A percentile compares a stretch with the other conserved stretches of the same genome.
phyloP scores from a whole-genome alignment of 257 asterid species.

The Rauvolfia tetraphylla region DNA sequence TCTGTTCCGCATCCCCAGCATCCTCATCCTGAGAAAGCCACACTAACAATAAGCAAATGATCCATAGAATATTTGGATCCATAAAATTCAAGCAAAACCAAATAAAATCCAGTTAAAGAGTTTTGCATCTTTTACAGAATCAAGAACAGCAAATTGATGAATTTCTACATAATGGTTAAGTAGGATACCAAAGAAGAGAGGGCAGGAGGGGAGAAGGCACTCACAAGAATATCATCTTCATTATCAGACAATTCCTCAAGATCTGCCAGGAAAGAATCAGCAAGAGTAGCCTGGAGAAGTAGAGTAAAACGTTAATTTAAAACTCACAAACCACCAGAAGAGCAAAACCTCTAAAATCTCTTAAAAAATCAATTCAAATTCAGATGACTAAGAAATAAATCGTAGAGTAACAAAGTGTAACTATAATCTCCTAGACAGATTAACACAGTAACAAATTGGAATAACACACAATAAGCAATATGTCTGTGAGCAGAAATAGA shows the following conservation, averaged over 20 bases:
- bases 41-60: background rate
- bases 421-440: background rate
- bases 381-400: background rate
- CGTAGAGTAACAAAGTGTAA: background rate
- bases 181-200: background rate
- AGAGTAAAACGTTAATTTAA: background rate
- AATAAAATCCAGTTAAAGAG: background rate
- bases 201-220: conserved; percentile 21
- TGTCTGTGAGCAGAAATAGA: background rate
- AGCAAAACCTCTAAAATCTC: background rate
- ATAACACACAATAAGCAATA: background rate
- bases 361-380: background rate
- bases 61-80: background rate
- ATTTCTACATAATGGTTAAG: background rate
- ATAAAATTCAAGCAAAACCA: background rate
- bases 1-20: conserved; percentile 50
- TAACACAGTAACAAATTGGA: background rate
- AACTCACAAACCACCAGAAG: conserved; percentile 5
- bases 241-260: conserved; percentile 90
- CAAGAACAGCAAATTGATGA: background rate
- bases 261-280: conserved; percentile 95
- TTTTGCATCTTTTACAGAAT: background rate
- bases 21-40: conserved; percentile 57
- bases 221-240: conserved; percentile 74
- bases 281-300: conserved; percentile 76